Evolutionary conservation across 2,329 filamentous ascomycete genomes (phyloP).

Genomic region (Nakataea oryzae): DNA sequence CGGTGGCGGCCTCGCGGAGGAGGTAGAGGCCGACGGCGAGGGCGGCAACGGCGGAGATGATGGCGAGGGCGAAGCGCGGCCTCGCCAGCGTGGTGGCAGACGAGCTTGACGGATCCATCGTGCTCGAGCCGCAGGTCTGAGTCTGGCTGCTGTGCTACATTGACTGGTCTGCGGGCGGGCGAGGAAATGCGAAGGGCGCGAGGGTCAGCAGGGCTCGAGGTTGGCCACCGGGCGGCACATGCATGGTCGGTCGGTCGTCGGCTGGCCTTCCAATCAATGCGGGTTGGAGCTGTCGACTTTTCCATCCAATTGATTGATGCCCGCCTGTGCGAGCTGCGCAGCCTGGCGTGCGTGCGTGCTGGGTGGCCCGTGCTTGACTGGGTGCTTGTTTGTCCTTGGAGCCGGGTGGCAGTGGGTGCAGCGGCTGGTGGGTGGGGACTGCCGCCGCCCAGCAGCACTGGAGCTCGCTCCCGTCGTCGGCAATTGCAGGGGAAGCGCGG

Average conservation of each 20-base stretch:
- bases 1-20: constrained; percentile 4
- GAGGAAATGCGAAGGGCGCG: neutral
- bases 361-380: neutral
- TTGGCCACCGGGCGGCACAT: neutral
- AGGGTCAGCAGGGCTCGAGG: neutral
- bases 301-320: neutral
- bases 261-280: no score
- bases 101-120: constrained; percentile 9
- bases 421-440: neutral
- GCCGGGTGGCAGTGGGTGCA: no score
- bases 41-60: constrained; percentile 8
- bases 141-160: neutral
- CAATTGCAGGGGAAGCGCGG: no score
- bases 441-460: no score
- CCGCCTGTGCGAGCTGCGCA: no score
- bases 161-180: neutral
- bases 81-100: constrained; percentile 6
- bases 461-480: no score
- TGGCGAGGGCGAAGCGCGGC: constrained; percentile 9
- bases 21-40: constrained; percentile 9
- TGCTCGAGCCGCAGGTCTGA: neutral
- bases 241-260: no score
- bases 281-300: neutral
- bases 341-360: neutral
- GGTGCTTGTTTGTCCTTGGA: no score